Conservation (phyloP, 495 filamentous ascomycete species). For the Trichoderma erinaceum region DNA sequence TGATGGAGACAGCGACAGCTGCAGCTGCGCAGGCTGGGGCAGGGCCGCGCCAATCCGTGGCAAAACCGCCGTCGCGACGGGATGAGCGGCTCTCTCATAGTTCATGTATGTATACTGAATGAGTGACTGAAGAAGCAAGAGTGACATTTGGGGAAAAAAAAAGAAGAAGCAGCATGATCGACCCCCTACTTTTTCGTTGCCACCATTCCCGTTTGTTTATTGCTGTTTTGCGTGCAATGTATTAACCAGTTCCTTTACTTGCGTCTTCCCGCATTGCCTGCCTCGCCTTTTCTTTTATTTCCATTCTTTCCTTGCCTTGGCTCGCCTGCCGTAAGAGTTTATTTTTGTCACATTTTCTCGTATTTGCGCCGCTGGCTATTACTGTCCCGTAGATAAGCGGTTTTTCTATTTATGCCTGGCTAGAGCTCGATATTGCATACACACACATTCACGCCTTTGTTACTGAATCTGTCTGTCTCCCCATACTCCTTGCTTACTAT, state of each 20-base stretch:
- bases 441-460: too few species aligned
- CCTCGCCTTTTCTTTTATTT: background rate
- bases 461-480: background rate
- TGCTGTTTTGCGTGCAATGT: background rate
- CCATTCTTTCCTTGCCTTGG: too few species aligned
- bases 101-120: background rate
- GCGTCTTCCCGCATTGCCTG: background rate
- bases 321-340: background rate
- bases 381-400: background rate
- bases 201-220: background rate
- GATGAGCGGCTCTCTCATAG: background rate
- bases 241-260: background rate
- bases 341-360: background rate
- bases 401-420: background rate
- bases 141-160: background rate
- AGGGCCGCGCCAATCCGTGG: background rate
- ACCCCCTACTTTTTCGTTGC: background rate
- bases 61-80: background rate
- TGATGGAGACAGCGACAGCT: background rate
- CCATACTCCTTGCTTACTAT: background rate
- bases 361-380: background rate
- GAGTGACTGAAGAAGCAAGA: background rate
- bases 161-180: background rate
- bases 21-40: conserved; percentile 5
- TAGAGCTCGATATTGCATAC: background rate